Base-by-base conservation (phyloP, 148 eudicot genomes). In the Cornus suecica region DNA sequence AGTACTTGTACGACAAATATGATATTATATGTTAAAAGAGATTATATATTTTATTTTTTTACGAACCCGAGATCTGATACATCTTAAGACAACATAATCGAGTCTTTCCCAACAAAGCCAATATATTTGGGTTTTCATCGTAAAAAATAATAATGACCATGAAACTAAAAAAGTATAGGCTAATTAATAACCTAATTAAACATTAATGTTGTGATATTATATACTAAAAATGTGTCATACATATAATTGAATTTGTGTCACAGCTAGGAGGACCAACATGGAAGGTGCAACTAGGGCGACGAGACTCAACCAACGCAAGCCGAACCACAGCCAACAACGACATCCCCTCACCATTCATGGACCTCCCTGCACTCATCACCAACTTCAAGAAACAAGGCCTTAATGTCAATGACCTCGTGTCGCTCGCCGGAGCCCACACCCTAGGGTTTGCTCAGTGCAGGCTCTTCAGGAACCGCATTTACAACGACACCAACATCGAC, bases 371-470 rank as follows among this genome's bases (percentile, higher is more conserved):
- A 9, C 80, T 83, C 20, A 58, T 83, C 9, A 22, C n/a, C 63
- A 72, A 27, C 31, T 83, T 83, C 73, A 1, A 27, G 6, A 73
- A 32, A 9, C 54, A 73, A 76, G 86, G 86, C 18, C 76, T 83
- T 0, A 14, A 66, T 31, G 61, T 30, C 10, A 42, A 45, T 0
- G 83, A 83, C 56, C 68, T 83, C 7, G 86, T 83, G 20, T 73
- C 65, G 23, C 80, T 83, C 28, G 80, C 86, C 24, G 86, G 86
- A 9, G 86, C 68, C 31, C 94, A 90, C 76, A 83, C 90, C 0
- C 28, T 90, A 37, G 92, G 95, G 9, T 86, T 79, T 31, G 80
- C 94, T 10, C 84, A 86, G 24, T 88, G 94, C 71, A 2, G 10
- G 6, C 11, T 73, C 76, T 90, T 85, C 76, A 76, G 82, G 23